These are phyloP conservation scores for Linnemannia schmuckeri DNA, from an alignment of 192 early-diverging fungal genomes.

Conservation along the genomic window DNA sequence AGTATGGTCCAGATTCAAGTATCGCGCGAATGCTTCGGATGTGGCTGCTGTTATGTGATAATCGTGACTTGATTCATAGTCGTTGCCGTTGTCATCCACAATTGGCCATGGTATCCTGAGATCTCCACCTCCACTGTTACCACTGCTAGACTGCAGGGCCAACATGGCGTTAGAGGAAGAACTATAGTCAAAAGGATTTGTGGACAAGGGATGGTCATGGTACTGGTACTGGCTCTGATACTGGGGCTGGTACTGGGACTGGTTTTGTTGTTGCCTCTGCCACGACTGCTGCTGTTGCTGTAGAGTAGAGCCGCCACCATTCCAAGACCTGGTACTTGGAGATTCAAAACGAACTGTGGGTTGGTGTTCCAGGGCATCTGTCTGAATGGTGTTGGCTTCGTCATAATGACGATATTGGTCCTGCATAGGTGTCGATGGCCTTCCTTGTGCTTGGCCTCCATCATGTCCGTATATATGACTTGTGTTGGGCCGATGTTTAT, in stretches of 20 bases:
- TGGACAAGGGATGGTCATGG: not conserved
- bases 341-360: constrained; percentile 24
- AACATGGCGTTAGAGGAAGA: not conserved
- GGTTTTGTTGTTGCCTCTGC: not conserved
- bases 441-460: not conserved
- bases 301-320: not conserved
- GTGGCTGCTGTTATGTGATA: not conserved
- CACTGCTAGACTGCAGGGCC: not conserved
- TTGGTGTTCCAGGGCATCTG: constrained; percentile 15
- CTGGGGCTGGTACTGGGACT: not conserved
- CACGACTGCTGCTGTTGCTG: not conserved
- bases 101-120: not conserved
- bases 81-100: not conserved
- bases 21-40: not conserved
- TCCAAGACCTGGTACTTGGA: not conserved
- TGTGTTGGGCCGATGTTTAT: not conserved
- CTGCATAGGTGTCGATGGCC: not conserved
- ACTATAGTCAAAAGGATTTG: not conserved
- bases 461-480: not conserved
- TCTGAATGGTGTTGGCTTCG: constrained; percentile 10
- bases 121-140: not conserved
- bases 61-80: not conserved
- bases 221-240: not conserved
- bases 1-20: not conserved
- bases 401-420: not conserved